Evolutionary conservation across 257 asterid genomes (phyloP).

Genomic region (Verbascum thapsus): DNA sequence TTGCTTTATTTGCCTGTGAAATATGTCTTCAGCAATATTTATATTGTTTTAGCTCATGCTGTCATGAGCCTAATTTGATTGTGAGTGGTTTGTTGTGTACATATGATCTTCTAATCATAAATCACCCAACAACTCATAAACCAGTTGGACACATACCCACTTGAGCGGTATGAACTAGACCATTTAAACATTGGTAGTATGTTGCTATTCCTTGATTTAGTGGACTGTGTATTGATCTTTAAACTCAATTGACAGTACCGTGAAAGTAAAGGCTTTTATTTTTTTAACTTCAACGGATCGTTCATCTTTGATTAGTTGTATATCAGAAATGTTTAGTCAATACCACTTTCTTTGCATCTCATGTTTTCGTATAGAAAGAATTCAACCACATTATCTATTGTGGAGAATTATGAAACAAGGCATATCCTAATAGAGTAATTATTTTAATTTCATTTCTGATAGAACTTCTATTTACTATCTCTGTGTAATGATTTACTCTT

Average conservation of each 20-base stretch:
- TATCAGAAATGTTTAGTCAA: not conserved
- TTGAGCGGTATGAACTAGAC: not conserved
- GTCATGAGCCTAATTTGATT: too few species aligned
- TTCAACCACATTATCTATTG: not conserved
- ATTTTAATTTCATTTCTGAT: conserved; percentile 6
- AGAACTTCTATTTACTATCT: not conserved
- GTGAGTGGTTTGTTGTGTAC: too few species aligned
- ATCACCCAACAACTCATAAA: too few species aligned
- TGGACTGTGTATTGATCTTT: not conserved
- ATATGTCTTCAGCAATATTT: too few species aligned
- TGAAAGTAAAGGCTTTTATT: conserved; percentile 1
- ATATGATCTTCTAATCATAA: too few species aligned
- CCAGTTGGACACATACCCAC: too few species aligned
- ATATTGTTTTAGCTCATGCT: too few species aligned
- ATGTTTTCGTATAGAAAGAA: not conserved
- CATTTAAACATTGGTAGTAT: too few species aligned
- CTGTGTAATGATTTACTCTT: not conserved
- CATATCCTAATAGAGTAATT: not conserved
- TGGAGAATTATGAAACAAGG: not conserved
- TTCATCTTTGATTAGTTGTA: conserved; percentile 4
- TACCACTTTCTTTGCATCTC: not conserved
- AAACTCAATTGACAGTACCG: conserved; percentile 8
- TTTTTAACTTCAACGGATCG: conserved; percentile 1
- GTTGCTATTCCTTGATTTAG: not conserved
- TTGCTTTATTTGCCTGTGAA: too few species aligned